Evolutionary conservation across 129 eudicot species (phyloP).

Genomic region (Kitagawia praeruptora): DNA sequence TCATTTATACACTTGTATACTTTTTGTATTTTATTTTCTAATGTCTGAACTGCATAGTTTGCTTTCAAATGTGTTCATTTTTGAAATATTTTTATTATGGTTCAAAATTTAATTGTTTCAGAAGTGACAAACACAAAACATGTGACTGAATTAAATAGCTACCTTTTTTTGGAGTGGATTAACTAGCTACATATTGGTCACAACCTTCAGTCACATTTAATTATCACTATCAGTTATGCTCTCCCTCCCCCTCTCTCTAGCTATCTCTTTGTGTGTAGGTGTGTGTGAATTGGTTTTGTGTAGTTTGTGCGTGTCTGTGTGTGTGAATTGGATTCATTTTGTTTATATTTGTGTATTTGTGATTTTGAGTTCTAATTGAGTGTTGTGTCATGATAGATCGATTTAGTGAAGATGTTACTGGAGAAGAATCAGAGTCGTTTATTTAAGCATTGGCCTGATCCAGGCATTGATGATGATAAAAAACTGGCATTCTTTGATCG

Average conservation of each 20-base stretch:
- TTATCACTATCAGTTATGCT: no score
- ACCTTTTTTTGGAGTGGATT: no score
- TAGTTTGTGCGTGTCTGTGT: background rate
- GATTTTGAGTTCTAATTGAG: background rate
- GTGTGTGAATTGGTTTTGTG: background rate
- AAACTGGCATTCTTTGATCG: constrained; percentile 64
- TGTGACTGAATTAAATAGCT: background rate
- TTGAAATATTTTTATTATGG: background rate
- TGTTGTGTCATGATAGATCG: constrained; percentile 30
- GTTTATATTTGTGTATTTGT: background rate
- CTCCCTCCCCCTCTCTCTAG: background rate
- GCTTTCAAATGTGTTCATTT: background rate
- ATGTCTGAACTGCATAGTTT: background rate
- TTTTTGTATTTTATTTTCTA: background rate
- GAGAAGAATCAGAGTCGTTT: constrained; percentile 69
- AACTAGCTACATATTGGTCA: background rate
- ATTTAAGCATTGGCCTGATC: constrained; percentile 84
- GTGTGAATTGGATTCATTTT: background rate
- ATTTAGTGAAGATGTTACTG: constrained; percentile 64
- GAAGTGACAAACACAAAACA: background rate
- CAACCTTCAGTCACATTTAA: background rate
- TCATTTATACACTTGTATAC: background rate
- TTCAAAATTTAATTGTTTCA: background rate
- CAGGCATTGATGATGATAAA: constrained; percentile 68
- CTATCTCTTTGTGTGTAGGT: no score